Conservation (phyloP, 768 basidiomycete species). For the Auricularia auricula-judae region DNA sequence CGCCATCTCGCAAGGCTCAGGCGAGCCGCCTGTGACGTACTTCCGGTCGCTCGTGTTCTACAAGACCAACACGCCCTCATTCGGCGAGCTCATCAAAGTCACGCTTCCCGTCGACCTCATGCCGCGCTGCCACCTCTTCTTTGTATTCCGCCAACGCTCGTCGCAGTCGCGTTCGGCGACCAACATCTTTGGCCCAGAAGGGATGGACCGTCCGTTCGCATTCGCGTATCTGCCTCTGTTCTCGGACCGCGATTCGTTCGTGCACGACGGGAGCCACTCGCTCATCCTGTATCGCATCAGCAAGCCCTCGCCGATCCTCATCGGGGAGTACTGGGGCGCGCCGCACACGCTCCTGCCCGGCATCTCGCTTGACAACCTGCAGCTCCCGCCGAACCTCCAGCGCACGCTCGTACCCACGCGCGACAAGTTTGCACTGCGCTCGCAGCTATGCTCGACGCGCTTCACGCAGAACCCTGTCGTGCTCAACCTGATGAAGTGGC, state of each 20-base stretch:
- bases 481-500: conserved; percentile 73
- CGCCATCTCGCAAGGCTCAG: conserved; percentile 72
- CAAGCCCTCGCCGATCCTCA: conserved; percentile 45
- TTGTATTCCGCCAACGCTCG: conserved; percentile 72
- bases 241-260: conserved; percentile 60
- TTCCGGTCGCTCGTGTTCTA: conserved; percentile 90
- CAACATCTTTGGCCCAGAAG: conserved; percentile 27
- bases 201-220: conserved; percentile 69
- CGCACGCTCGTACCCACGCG: conserved; percentile 56
- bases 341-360: conserved; percentile 49
- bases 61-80: conserved; percentile 81
- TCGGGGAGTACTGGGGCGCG: conserved; percentile 62
- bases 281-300: conserved; percentile 80
- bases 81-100: conserved; percentile 87
- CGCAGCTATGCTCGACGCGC: conserved; percentile 84
- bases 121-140: conserved; percentile 83
- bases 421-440: conserved; percentile 73
- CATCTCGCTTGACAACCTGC: conserved; percentile 49
- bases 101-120: conserved; percentile 56
- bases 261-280: conserved; percentile 83
- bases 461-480: conserved; percentile 87
- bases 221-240: conserved; percentile 89
- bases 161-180: conserved; percentile 7
- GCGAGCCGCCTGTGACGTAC: conserved; percentile 67
- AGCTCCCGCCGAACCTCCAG: conserved; percentile 47